These are phyloP conservation scores for Ophiosphaerella korrae DNA, from an alignment of 2,329 filamentous ascomycete species.

Conservation along the genomic window DNA sequence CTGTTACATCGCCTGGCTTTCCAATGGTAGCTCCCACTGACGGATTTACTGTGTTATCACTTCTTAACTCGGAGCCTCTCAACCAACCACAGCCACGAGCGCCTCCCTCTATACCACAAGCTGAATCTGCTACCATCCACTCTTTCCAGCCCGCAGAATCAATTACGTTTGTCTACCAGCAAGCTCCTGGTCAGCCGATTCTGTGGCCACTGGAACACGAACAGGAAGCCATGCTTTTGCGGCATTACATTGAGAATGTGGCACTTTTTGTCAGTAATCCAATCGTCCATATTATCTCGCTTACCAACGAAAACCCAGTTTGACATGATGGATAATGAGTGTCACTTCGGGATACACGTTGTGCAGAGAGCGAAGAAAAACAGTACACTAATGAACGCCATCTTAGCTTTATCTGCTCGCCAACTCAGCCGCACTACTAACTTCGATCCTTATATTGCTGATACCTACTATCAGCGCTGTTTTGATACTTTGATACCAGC, in stretches of 20 bases:
- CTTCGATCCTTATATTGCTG: conserved; percentile 50
- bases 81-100: conserved; percentile 15
- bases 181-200: conserved; percentile 34
- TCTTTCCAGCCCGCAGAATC: conserved; percentile 13
- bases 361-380: conserved; percentile 45
- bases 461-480: conserved; percentile 50
- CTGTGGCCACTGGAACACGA: conserved; percentile 44
- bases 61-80: conserved; percentile 42
- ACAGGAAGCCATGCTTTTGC: conserved; percentile 45
- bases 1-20: conserved; percentile 17
- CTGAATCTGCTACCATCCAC: conserved; percentile 10
- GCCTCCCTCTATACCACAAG: conserved; percentile 21
- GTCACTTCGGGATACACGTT: conserved; percentile 43
- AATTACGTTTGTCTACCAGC: conserved; percentile 37
- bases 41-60: conserved; percentile 39
- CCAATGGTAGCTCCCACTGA: conserved; percentile 33
- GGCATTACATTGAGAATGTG: conserved; percentile 45
- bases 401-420: conserved; percentile 50
- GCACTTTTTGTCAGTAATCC: conserved; percentile 38
- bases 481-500: conserved; percentile 49
- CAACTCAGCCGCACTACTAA: conserved; percentile 48
- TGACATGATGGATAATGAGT: conserved; percentile 42
- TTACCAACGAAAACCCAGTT: conserved; percentile 23
- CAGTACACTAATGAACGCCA: conserved; percentile 50
- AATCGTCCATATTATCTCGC: not conserved